Evolutionary conservation across 2,329 filamentous ascomycete species (phyloP), one percentile per base, ranked within the genome.

Genomic region (Claviceps africana): DNA sequence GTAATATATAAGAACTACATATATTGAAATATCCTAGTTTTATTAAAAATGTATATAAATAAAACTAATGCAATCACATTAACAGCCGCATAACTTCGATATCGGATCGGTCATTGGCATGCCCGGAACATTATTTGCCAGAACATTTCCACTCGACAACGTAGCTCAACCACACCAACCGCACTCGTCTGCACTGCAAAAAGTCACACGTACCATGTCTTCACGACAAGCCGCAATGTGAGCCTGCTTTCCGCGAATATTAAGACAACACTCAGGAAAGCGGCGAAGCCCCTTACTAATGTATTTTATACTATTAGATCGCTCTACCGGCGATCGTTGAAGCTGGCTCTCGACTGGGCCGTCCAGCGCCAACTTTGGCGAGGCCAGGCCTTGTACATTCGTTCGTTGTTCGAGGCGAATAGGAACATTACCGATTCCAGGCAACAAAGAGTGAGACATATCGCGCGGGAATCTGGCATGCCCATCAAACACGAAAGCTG

Each of bases 321-420:
- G 43, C 84, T 98, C 55, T 98, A 98, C 71, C 85, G 91, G 65
- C 88, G 89, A 61, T 89, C 89, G 28, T 71, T 98, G 65, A 96
- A 96, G 77, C 82, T 96, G 58, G 79, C 93, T 43, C 82, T 97
- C 59, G 89, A 96, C 74, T 98, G 93, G 93, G 82, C 88, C 53
- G 89, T 97, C 57, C 87, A 96, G 67, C 81, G 93, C 60, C 82
- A 91, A 63, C 72, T 96, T 56, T 98, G 93, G 91, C 85, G 93
- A 62, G 90, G 91, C 56, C 93, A 97, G 70, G 93, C 93, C 33
- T 74, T 97, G 57, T 97, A 98, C 69, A 95, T 98, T 62, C 85
- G 93, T 62, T 89, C 86, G 39, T 78, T 97, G 15, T 98, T 97
- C 66, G 93, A 98, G 68, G 88, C 88, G 53, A 97, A 98, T 70